Evolutionary conservation across 495 filamentous ascomycete genomes (phyloP).

Genomic region (Aspergillus sclerotioniger): DNA sequence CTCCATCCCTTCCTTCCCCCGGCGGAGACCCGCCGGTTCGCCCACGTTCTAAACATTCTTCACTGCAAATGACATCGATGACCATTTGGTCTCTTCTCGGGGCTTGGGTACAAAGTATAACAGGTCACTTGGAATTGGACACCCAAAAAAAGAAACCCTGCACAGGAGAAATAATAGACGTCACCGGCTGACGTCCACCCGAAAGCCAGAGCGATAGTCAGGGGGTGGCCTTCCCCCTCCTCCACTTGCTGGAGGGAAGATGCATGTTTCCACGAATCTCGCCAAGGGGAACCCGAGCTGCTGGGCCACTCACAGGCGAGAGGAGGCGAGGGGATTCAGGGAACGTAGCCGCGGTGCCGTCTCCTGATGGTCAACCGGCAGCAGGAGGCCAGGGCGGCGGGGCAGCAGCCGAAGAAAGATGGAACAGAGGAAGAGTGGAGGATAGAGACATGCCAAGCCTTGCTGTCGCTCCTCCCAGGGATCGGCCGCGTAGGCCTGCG

Average conservation of each 20-base stretch:
- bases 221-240: not conserved
- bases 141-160: not conserved
- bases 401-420: constrained; percentile 5
- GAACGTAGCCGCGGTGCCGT: not conserved
- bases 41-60: constrained; percentile 11
- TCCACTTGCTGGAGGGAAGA: not conserved
- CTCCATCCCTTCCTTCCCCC: not conserved
- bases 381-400: constrained; percentile 1
- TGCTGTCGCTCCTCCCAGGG: constrained; percentile 11
- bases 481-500: constrained; percentile 23
- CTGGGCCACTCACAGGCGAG: constrained; percentile 2
- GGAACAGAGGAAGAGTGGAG: constrained; percentile 10
- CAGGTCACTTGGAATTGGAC: not conserved
- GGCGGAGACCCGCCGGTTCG: constrained; percentile 2
- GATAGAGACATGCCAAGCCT: constrained; percentile 22
- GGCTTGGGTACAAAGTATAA: no score
- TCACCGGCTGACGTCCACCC: constrained; percentile 15
- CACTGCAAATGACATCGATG: not conserved
- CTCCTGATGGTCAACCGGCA: not conserved
- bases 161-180: constrained; percentile 1
- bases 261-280: not conserved
- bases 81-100: no score
- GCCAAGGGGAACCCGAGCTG: not conserved
- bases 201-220: constrained; percentile 9
- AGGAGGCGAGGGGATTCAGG: not conserved